Base-by-base conservation (phyloP, 768 basidiomycete species). In the Cystofilobasidium macerans region DNA sequence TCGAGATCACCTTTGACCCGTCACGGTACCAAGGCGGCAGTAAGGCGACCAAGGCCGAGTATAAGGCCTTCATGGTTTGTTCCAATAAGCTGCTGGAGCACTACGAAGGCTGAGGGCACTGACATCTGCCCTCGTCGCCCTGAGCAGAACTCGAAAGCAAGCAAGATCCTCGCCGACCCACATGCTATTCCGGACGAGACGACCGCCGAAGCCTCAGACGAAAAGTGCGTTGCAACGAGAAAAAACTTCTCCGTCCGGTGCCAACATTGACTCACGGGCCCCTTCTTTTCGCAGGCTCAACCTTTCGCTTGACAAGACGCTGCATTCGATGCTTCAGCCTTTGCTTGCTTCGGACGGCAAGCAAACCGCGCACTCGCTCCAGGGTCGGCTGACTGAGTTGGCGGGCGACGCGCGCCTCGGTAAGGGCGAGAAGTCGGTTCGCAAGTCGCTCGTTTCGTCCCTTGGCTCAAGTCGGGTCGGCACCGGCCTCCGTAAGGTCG, bases 31-130 rank as follows among this genome's bases (percentile, higher is more conserved):
- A 33, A 54, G 30, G 61, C 43, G 36, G 47, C 51, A 62, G n/a
- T 20, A 57, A 28, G 16, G 68, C 42, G 7, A 71, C 72, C 9
- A 73, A 73, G 53, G 70, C 74, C 22, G 76, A 77, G 45, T 67
- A 72, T n/a, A 70, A 73, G 60, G 73, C 75, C 14, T 77, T 77
- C 67, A 71, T 77, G 70, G 76, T 75, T 22, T 65, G 75, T 69
- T n/a, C n/a, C n/a, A n/a, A n/a, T n/a, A n/a, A n/a, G n/a, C n/a
- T n/a, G n/a, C n/a, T n/a, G n/a, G n/a, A n/a, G n/a, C n/a, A n/a
- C n/a, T n/a, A n/a, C n/a, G n/a, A n/a, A n/a, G n/a, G n/a, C n/a
- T n/a, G n/a, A n/a, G n/a, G n/a, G n/a, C n/a, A n/a, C n/a, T n/a
- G n/a, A n/a, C n/a, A n/a, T 48, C 20, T n/a, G 22, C 28, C 26